phyloP scores from a whole-genome alignment of 148 eudicot genomes.

The Rhododendron ferrugineum region DNA sequence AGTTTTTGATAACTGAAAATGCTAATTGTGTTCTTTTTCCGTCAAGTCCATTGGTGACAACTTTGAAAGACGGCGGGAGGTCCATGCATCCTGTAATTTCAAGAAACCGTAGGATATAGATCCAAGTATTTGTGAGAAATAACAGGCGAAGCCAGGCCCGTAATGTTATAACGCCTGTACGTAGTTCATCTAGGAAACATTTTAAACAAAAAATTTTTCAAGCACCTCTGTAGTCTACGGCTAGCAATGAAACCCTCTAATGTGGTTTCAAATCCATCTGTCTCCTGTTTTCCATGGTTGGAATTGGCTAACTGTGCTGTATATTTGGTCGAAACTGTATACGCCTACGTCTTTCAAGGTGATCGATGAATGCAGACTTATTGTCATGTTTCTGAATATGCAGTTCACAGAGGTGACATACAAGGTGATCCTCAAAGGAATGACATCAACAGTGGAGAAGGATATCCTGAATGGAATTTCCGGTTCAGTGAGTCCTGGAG shows the following conservation, averaged over 20 bases:
- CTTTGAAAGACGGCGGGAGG: background rate
- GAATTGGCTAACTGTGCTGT: background rate
- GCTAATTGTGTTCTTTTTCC: background rate
- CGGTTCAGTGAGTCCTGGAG: slow-evolving; percentile 86
- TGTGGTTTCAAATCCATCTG: background rate
- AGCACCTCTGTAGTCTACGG: background rate
- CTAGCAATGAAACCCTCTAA: background rate
- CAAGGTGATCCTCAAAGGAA: slow-evolving; percentile 61
- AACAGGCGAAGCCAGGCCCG: background rate
- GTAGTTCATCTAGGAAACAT: background rate
- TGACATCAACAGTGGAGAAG: slow-evolving; percentile 58
- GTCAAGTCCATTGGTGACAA: background rate
- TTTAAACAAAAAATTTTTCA: background rate
- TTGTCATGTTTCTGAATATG: slow-evolving; percentile 13
- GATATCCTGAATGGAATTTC: slow-evolving; percentile 73
- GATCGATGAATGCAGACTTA: background rate
- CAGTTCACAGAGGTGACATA: slow-evolving; percentile 84
- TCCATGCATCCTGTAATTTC: background rate
- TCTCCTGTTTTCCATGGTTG: background rate
- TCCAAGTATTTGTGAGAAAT: background rate
- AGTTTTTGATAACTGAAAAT: background rate
- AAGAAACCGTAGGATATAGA: background rate
- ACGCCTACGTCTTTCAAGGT: background rate
- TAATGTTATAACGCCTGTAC: background rate
- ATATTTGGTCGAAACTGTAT: background rate